Conservation (phyloP, 179 eudicot genomes). For the Pouteria campechiana region DNA sequence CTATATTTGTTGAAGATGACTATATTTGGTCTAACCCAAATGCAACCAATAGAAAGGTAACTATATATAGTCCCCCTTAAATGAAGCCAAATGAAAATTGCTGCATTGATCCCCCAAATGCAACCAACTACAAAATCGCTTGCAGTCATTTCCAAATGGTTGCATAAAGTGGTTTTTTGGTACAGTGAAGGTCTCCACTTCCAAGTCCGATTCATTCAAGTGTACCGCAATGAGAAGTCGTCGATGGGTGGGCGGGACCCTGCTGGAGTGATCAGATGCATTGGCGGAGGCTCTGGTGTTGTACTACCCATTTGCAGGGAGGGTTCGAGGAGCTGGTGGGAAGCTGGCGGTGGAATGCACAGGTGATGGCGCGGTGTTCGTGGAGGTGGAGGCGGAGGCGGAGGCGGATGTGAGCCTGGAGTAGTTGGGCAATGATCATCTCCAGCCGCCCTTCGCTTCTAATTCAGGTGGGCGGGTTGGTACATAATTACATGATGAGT, state of each 20-base stretch:
- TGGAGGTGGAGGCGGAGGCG: too few species aligned
- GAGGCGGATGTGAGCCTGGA: conserved; percentile 26
- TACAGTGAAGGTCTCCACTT: conserved; percentile 45
- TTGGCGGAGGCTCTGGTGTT: conserved; percentile 32
- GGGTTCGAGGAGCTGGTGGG: conserved; percentile 21
- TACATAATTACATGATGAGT: too few species aligned
- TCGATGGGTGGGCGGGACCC: conserved; percentile 23
- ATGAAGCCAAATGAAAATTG: too few species aligned
- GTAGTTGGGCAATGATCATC: conserved; percentile 32
- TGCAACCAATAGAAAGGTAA: too few species aligned
- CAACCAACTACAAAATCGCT: too few species aligned
- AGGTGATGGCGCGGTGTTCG: conserved; percentile 38
- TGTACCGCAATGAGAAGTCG: conserved; percentile 17
- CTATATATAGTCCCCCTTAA: too few species aligned
- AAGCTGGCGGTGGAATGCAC: conserved; percentile 42
- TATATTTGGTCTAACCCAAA: too few species aligned
- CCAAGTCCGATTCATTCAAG: conserved; percentile 32
- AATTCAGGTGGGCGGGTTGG: conserved; percentile 54
- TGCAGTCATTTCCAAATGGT: too few species aligned
- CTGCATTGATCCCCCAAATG: too few species aligned
- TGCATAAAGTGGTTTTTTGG: too few species aligned
- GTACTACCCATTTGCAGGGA: conserved; percentile 46
- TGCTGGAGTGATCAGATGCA: conserved; percentile 30
- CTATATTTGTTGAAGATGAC: too few species aligned
- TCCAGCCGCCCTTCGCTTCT: conserved; percentile 44